Evolutionary conservation across 129 eudicot species (phyloP), one percentile per base, ranked within the genome.

Genomic region (Arctium minus): DNA sequence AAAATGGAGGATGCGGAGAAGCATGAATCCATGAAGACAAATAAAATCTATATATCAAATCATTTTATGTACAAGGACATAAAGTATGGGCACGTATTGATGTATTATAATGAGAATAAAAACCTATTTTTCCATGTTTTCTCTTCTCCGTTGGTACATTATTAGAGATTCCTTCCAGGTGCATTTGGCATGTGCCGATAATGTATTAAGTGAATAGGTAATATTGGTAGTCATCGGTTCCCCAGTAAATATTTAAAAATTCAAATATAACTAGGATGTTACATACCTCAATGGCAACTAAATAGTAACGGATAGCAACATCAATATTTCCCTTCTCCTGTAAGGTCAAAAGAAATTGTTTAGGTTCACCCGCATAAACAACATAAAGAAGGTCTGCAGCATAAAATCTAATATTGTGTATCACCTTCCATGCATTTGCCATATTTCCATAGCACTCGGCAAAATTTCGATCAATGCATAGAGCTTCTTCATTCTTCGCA

Each of bases 361-460:
- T 36, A 56, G 33, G 68, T 77, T 15, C 39, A 8, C 15, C 22
- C 53, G 56, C n/a, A 18, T 7, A 13, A 2, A 39, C 38, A 39
- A 22, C 6, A 33, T 39, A 50, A 73, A 78, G 13, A 35, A 50
- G 74, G 42, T 17, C 18, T 67, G 71, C 36, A 75, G 11, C 80
- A 36, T 31, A 36, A 15, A 67, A 67, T 13, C 27, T n/a, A 3
- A 13, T 13, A 42, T 35, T 17, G 33, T 17, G 68, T 60, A 30
- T 70, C 81, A 92, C 97, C 97, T 92, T 92, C 91, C 90, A 92
- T 77, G 97, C 97, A 87, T 92, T 92, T 53, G 97, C 97, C 97
- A 92, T 92, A 84, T 92, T 92, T n/a, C 97, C 97, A 86, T 87
- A 90, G 84, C 97, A 92, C 90, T 92, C 97, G 3, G 94, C 94